Evolutionary conservation across 768 basidiomycete species (phyloP).

Genomic region (Porphyrellus cyaneotinctus): DNA sequence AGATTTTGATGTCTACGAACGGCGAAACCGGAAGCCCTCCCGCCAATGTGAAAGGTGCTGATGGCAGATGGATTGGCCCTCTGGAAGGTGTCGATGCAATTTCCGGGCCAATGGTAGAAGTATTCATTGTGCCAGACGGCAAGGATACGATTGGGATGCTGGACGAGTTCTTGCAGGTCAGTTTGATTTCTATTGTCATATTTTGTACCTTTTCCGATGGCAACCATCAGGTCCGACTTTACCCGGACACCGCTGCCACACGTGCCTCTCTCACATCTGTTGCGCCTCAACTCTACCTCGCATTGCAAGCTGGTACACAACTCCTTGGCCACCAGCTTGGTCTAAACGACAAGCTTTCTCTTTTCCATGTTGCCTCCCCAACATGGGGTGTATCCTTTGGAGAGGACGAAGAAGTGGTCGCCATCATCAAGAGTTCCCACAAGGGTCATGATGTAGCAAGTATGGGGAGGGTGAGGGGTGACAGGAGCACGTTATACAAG

Average conservation of each 20-base stretch:
- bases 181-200: constrained; percentile 6
- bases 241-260: constrained; percentile 54
- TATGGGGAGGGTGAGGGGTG: constrained; percentile 79
- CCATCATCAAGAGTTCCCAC: constrained; percentile 44
- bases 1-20: constrained; percentile 21
- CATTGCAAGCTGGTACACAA: constrained; percentile 47
- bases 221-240: constrained; percentile 51
- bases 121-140: constrained; percentile 46
- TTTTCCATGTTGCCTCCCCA: constrained; percentile 49
- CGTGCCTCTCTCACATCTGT: constrained; percentile 41
- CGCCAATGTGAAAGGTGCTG: neutral
- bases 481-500: constrained; percentile 89
- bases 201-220: neutral
- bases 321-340: constrained; percentile 57
- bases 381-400: constrained; percentile 65
- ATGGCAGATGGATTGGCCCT: constrained; percentile 28
- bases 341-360: constrained; percentile 39
- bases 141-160: constrained; percentile 58
- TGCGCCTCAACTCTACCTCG: constrained; percentile 50
- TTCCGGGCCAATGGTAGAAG: constrained; percentile 54
- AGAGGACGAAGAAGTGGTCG: constrained; percentile 52
- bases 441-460: constrained; percentile 58
- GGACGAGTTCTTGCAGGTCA: constrained; percentile 74
- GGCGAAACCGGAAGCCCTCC: neutral
- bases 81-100: constrained; percentile 62